phyloP scores from a whole-genome alignment of 768 basidiomycete genomes.

The Hypsizygus marmoreus region DNA sequence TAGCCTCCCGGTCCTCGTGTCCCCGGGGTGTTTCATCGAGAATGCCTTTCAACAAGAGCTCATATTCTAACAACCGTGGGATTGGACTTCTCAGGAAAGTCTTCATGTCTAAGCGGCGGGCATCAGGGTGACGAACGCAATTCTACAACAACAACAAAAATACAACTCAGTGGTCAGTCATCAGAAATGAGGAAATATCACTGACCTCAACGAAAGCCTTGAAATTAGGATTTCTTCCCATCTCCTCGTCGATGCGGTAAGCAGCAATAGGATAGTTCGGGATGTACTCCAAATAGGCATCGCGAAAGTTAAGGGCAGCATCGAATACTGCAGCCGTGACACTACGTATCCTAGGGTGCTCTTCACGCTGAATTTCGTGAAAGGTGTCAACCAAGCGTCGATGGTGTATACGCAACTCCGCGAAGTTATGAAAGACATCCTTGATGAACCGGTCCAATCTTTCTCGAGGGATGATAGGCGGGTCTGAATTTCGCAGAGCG shows the following conservation, averaged over 20 bases:
- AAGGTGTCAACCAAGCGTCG: slow-evolving; percentile 76
- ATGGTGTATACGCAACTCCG: slow-evolving; percentile 75
- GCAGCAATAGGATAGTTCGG: slow-evolving; percentile 92
- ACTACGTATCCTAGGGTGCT: slow-evolving; percentile 78
- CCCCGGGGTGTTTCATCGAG: slow-evolving; percentile 72
- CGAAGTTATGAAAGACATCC: slow-evolving; percentile 89
- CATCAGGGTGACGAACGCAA: slow-evolving; percentile 65
- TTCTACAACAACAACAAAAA: slow-evolving; percentile 26
- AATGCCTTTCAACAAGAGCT: slow-evolving; percentile 78
- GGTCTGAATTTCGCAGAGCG: slow-evolving; percentile 71
- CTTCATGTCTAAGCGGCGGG: slow-evolving; percentile 86
- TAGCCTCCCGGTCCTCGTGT: slow-evolving; percentile 78
- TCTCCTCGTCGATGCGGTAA: slow-evolving; percentile 85
- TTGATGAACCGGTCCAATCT: slow-evolving; percentile 75
- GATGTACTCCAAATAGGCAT: slow-evolving; percentile 91
- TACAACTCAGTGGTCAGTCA: not conserved
- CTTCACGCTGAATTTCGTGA: slow-evolving; percentile 84
- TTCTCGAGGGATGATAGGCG: slow-evolving; percentile 76
- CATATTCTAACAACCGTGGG: slow-evolving; percentile 84
- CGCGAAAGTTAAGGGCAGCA: slow-evolving; percentile 89
- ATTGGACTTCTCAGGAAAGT: slow-evolving; percentile 91
- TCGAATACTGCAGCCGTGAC: slow-evolving; percentile 86
- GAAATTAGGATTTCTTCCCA: slow-evolving; percentile 78
- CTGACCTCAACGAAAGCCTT: slow-evolving; percentile 77
- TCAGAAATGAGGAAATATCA: slow-evolving; percentile 6